Evolutionary conservation across 371 early-diverging fungal species (phyloP).

Genomic region (Vairimorpha necatrix): DNA sequence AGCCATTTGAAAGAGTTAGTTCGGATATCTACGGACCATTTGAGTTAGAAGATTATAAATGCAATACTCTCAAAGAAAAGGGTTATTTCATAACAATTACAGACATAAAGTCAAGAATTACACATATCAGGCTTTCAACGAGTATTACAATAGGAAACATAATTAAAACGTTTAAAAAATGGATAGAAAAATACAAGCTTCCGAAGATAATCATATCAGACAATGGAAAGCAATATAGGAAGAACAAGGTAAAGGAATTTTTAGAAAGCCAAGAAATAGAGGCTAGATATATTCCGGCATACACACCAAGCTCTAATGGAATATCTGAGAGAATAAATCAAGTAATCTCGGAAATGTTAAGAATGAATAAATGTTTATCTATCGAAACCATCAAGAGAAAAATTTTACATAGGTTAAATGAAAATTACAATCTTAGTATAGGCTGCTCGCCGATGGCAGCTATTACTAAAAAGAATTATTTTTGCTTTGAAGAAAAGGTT

Average conservation of each 20-base stretch:
- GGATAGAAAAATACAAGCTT: too few relatives aligned
- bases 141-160: too few relatives aligned
- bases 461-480: not conserved
- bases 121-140: too few relatives aligned
- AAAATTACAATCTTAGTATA: not conserved
- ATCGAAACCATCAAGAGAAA: not conserved
- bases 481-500: not conserved
- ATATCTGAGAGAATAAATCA: not conserved
- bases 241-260: too few relatives aligned
- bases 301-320: not conserved
- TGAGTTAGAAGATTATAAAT: not conserved
- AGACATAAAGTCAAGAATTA: not conserved
- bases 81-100: not conserved
- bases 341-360: not conserved
- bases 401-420: not conserved
- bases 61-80: not conserved
- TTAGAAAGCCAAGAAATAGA: too few relatives aligned
- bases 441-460: not conserved
- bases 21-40: not conserved
- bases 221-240: too few relatives aligned
- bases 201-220: too few relatives aligned
- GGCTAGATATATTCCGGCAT: too few relatives aligned
- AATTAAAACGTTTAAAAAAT: too few relatives aligned
- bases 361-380: not conserved
- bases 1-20: not conserved